Evolutionary conservation across 2,329 filamentous ascomycete genomes (phyloP).

Genomic region (Parascedosporium putredinis): DNA sequence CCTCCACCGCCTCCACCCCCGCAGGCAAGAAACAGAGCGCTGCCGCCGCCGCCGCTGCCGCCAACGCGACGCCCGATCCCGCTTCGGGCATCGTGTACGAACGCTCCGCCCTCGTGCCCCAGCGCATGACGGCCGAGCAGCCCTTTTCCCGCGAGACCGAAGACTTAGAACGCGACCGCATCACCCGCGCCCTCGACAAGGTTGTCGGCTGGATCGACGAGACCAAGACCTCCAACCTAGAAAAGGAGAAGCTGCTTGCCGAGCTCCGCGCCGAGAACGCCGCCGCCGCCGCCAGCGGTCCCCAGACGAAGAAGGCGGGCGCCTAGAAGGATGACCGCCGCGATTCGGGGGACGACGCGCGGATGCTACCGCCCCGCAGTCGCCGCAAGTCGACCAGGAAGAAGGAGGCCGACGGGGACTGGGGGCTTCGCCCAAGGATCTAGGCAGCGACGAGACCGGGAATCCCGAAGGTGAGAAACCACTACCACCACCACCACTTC

Average conservation of each 20-base stretch:
- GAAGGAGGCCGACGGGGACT: neutral
- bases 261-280: slow-evolving; percentile 49
- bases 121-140: slow-evolving; percentile 53
- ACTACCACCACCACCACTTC: too few species aligned
- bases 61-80: slow-evolving; percentile 34
- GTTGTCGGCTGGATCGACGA: slow-evolving; percentile 50
- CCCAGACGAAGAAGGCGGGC: slow-evolving; percentile 9
- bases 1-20: slow-evolving; percentile 47
- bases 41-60: slow-evolving; percentile 26
- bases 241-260: slow-evolving; percentile 52
- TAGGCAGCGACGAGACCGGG: too few species aligned
- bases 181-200: slow-evolving; percentile 53
- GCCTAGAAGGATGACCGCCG: neutral
- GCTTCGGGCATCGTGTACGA: slow-evolving; percentile 45
- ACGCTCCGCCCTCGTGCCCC: slow-evolving; percentile 65
- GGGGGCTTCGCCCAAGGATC: too few species aligned
- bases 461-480: too few species aligned
- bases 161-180: slow-evolving; percentile 48
- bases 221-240: slow-evolving; percentile 50
- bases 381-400: slow-evolving; percentile 2
- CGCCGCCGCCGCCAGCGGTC: slow-evolving; percentile 31
- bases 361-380: neutral
- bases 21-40: slow-evolving; percentile 27
- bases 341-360: neutral
- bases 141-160: slow-evolving; percentile 67